These are phyloP conservation scores for Plicaturopsis crispa DNA, from an alignment of 768 basidiomycete species.

Conservation along the genomic window DNA sequence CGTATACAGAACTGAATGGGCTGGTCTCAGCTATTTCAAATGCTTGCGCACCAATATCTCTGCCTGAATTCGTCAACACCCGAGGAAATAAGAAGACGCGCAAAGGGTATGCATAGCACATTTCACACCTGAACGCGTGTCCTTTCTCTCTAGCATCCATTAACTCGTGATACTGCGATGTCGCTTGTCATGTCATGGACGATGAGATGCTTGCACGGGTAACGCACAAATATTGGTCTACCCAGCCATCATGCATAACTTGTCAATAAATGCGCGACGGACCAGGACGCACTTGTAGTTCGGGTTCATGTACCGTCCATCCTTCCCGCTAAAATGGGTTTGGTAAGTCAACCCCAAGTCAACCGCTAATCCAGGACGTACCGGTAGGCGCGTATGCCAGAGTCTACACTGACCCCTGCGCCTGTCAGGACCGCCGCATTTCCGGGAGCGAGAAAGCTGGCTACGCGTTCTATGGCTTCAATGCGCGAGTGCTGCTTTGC, in stretches of 20 bases:
- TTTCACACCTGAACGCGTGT: constrained; percentile 56
- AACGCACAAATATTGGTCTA: constrained; percentile 51
- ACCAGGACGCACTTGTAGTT: constrained; percentile 62
- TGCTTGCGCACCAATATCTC: constrained; percentile 65
- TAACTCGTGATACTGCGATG: constrained; percentile 77
- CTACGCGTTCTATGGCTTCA: constrained; percentile 53
- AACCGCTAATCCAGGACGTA: too few species aligned
- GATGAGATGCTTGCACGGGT: too few species aligned
- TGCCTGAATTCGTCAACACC: too few species aligned
- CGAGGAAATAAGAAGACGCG: constrained; percentile 1
- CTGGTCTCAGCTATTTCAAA: too few species aligned
- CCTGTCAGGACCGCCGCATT: constrained; percentile 75
- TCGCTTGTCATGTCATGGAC: too few species aligned
- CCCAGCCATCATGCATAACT: constrained; percentile 1
- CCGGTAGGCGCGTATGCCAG: constrained; percentile 91
- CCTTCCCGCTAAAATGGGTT: constrained; percentile 29
- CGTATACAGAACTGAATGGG: constrained; percentile 11
- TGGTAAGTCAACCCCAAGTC: too few species aligned
- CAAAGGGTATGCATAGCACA: not conserved
- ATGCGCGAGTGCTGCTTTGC: constrained; percentile 31
- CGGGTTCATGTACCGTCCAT: constrained; percentile 87
- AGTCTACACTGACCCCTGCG: constrained; percentile 93
- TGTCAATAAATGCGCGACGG: constrained; percentile 2
- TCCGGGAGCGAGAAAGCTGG: constrained; percentile 61
- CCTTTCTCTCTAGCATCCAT: constrained; percentile 67